phyloP scores from a whole-genome alignment of 139 green algal genomes.

The Closterium sp. region DNA sequence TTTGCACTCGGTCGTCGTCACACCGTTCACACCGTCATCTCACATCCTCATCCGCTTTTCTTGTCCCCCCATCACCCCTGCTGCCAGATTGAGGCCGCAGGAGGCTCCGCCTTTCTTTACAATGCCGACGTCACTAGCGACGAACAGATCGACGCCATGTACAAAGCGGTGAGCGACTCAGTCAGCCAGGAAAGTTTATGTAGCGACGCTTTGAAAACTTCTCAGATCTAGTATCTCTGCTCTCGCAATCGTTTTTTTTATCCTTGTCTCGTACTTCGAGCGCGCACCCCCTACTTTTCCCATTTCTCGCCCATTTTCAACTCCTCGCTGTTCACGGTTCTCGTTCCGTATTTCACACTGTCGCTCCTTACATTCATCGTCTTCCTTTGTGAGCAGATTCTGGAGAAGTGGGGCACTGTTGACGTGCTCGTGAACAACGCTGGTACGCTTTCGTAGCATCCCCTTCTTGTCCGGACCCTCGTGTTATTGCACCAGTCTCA shows the following conservation, averaged over 20 bases:
- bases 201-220: no score
- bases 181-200: background rate
- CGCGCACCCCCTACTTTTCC: no score
- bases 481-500: background rate
- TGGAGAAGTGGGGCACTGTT: constrained; percentile 70
- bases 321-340: background rate
- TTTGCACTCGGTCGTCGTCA: background rate
- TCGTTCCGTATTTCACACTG: no score
- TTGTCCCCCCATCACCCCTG: background rate
- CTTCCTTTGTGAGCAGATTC: constrained; percentile 4
- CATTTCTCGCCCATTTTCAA: background rate
- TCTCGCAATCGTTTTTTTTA: no score
- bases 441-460: constrained; percentile 48
- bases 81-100: constrained; percentile 54
- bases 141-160: background rate
- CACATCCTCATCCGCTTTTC: background rate
- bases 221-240: no score
- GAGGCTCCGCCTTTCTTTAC: constrained; percentile 76
- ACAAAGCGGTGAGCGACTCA: background rate
- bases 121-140: background rate
- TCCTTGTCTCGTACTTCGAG: no score
- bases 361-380: no score
- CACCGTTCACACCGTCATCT: background rate
- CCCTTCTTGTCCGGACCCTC: background rate
- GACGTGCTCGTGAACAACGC: constrained; percentile 99